Conservation (phyloP, 2,329 filamentous ascomycete genomes). For the Aspergillus latus region DNA sequence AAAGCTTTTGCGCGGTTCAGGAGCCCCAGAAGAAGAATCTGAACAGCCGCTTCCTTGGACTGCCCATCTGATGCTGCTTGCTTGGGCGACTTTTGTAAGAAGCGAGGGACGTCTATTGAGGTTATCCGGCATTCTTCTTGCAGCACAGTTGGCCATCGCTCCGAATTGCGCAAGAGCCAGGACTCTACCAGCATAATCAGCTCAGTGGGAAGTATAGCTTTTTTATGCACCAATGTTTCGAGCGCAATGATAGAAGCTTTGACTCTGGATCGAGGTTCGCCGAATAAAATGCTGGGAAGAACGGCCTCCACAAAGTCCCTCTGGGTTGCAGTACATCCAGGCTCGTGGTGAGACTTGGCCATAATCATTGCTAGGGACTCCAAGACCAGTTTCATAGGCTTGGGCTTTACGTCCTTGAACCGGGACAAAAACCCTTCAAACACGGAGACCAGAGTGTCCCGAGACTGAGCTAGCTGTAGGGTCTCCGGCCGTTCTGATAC, state of each 20-base stretch:
- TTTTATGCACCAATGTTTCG: constrained; percentile 41
- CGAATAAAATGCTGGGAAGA: constrained; percentile 39
- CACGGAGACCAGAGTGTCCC: constrained; percentile 40
- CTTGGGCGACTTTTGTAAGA: constrained; percentile 19
- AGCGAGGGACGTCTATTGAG: constrained; percentile 24
- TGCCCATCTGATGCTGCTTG: constrained; percentile 14
- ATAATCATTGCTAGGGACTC: constrained; percentile 40
- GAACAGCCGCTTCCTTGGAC: constrained; percentile 24
- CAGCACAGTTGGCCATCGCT: constrained; percentile 34
- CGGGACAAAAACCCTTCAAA: constrained; percentile 43
- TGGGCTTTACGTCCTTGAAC: constrained; percentile 45
- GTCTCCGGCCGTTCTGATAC: constrained; percentile 34
- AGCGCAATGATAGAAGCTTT: constrained; percentile 39
- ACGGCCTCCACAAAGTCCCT: constrained; percentile 27
- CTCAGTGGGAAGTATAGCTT: constrained; percentile 32
- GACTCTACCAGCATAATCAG: constrained; percentile 30
- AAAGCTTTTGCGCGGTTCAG: constrained; percentile 32
- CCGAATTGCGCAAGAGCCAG: constrained; percentile 37
- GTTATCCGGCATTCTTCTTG: constrained; percentile 35
- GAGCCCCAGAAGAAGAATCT: constrained; percentile 34
- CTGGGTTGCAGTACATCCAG: constrained; percentile 23
- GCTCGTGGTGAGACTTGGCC: constrained; percentile 28
- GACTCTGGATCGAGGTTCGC: constrained; percentile 40
- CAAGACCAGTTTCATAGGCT: constrained; percentile 47
- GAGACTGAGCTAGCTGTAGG: constrained; percentile 33